Evolutionary conservation across 2,329 filamentous ascomycete species (phyloP).

Genomic region (Calycina herbarum): DNA sequence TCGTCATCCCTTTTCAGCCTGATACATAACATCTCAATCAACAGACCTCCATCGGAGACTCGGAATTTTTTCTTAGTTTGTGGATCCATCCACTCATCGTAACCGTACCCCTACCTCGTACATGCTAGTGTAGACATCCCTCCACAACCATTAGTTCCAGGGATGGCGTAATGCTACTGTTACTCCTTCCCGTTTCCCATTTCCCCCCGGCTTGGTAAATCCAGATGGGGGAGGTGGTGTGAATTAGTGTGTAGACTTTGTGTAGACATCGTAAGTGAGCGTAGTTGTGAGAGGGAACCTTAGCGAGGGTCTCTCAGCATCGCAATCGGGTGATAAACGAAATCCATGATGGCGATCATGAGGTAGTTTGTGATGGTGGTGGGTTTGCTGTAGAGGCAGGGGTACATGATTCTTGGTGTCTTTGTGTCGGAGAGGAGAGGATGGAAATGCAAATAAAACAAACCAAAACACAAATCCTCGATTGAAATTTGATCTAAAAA

Average conservation of each 20-base stretch:
- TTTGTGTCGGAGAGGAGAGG: no score
- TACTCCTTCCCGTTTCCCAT: neutral
- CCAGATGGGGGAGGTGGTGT: neutral
- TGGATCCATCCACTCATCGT: neutral
- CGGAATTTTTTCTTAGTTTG: neutral
- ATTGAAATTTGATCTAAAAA: no score
- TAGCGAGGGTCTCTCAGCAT: neutral
- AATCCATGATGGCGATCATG: no score
- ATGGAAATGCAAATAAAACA: no score
- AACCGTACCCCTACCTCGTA: neutral
- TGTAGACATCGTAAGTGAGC: neutral
- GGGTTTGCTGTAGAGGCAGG: no score
- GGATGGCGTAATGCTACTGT: neutral
- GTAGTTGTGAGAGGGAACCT: neutral
- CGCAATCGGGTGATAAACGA: no score
- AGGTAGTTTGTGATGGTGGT: no score
- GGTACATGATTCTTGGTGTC: no score
- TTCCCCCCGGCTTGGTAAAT: neutral
- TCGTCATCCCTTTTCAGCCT: neutral
- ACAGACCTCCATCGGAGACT: no score
- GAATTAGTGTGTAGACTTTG: neutral
- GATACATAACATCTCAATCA: neutral
- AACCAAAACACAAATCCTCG: no score
- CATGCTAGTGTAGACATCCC: neutral
- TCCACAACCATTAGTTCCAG: neutral